These are phyloP conservation scores for Fraxinus nigra DNA, from an alignment of 305 asterid genomes.

Conservation along the genomic window DNA sequence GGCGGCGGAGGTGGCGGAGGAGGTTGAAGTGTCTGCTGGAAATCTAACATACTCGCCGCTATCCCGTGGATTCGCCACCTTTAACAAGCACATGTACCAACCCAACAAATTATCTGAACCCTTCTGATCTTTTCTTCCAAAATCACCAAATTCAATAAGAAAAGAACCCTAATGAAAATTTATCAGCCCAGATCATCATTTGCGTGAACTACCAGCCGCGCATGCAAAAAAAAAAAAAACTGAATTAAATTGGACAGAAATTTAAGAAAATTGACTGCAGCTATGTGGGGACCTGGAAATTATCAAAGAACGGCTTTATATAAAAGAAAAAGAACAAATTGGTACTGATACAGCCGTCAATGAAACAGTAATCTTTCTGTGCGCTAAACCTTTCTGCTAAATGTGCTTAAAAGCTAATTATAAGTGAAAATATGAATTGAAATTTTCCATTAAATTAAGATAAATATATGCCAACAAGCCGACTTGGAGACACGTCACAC, in stretches of 20 bases:
- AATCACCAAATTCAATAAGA: neutral
- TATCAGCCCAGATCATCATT: neutral
- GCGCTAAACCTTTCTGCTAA: neutral
- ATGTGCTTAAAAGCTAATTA: constrained; percentile 4
- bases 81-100: constrained; percentile 37
- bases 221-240: neutral
- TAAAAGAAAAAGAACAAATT: constrained; percentile 9
- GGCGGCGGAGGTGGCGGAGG: constrained; percentile 2
- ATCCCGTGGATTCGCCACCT: constrained; percentile 72
- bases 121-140: neutral
- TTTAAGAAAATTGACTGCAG: neutral
- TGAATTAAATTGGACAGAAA: neutral
- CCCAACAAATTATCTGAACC: neutral
- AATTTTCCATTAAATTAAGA: neutral
- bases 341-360: constrained; percentile 29
- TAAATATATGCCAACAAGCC: neutral
- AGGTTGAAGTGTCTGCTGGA: constrained; percentile 28
- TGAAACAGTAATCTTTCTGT: constrained; percentile 20
- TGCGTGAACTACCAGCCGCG: neutral
- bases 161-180: neutral
- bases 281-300: neutral
- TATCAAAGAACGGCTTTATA: constrained; percentile 5
- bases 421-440: neutral
- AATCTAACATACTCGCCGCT: constrained; percentile 36
- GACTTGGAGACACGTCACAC: constrained; percentile 17